A percentile compares a stretch with the other conserved stretches of the same genome.
Evolutionary conservation across 495 filamentous ascomycete genomes (phyloP).

Genomic region (Penicillium canariense): DNA sequence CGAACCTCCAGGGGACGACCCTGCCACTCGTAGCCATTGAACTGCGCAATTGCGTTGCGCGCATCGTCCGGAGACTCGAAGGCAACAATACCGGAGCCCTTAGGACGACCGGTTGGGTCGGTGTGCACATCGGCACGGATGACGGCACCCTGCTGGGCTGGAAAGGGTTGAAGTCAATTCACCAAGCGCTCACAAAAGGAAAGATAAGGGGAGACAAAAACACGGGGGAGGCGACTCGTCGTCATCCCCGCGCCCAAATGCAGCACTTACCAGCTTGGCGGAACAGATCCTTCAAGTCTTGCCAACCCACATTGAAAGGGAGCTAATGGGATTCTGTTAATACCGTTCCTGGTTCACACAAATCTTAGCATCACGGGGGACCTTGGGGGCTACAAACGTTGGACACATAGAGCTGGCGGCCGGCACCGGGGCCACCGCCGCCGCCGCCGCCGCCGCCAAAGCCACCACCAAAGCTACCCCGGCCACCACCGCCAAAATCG

Average conservation of each 20-base stretch:
- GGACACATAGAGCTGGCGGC: slow-evolving; percentile 91
- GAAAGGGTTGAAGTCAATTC: slow-evolving; percentile 40
- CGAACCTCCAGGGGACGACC: slow-evolving; percentile 90
- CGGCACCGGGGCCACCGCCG: slow-evolving; percentile 56
- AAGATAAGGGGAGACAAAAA: slow-evolving; percentile 11
- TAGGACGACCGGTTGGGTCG: slow-evolving; percentile 88
- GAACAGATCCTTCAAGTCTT: slow-evolving; percentile 98
- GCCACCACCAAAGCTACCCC: slow-evolving; percentile 39
- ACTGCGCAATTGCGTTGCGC: slow-evolving; percentile 90
- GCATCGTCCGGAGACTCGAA: slow-evolving; percentile 95
- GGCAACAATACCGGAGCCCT: slow-evolving; percentile 92
- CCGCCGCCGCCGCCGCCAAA: slow-evolving; percentile 49
- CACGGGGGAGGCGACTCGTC: neutral
- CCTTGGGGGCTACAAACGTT: slow-evolving; percentile 75
- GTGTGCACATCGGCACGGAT: slow-evolving; percentile 95
- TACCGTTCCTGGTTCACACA: slow-evolving; percentile 11
- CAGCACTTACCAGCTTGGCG: slow-evolving; percentile 85
- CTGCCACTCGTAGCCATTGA: slow-evolving; percentile 99
- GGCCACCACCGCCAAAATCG: slow-evolving; percentile 57
- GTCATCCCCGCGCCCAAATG: neutral
- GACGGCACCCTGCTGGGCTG: slow-evolving; percentile 72
- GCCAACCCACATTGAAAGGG: slow-evolving; percentile 96
- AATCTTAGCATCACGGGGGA: slow-evolving; percentile 21
- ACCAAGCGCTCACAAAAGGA: slow-evolving; percentile 18
- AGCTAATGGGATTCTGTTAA: slow-evolving; percentile 61